Percentiles rank a stretch among this genome's conserved stretches.
Evolutionary conservation across 2,329 filamentous ascomycete species (phyloP).

Genomic region (Diplodia intermedia): DNA sequence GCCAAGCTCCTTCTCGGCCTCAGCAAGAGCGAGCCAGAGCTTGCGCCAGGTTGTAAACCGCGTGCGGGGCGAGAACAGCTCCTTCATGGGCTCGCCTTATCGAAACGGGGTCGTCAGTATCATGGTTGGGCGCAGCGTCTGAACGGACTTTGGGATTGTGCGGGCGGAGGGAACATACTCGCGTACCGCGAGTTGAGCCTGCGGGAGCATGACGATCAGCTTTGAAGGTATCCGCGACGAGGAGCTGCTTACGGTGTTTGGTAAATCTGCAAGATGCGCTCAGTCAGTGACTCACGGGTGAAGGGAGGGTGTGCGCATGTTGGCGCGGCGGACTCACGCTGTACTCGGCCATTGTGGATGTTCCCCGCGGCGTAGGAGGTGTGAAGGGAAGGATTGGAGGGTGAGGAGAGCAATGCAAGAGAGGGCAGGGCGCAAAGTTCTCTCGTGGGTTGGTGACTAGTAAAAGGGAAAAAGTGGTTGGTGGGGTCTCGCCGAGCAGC

Average conservation of each 20-base stretch:
- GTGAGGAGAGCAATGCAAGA: not conserved
- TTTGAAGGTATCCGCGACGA: not conserved
- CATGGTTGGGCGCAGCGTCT: not conserved
- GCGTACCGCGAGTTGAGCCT: constrained; percentile 34
- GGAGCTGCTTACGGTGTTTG: constrained; percentile 28
- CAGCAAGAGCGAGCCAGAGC: constrained; percentile 84
- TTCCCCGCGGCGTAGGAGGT: not conserved
- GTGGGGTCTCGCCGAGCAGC: constrained; percentile 27
- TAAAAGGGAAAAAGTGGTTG: constrained; percentile 28
- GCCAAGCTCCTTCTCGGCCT: constrained; percentile 81
- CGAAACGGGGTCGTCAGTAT: constrained; percentile 10
- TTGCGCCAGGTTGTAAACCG: constrained; percentile 81
- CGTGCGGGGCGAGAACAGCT: constrained; percentile 78
- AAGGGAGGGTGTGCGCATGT: not conserved
- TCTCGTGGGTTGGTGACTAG: not conserved
- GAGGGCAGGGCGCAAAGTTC: constrained; percentile 13
- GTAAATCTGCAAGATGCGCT: constrained; percentile 24
- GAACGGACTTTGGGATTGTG: not conserved
- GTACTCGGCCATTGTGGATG: constrained; percentile 28
- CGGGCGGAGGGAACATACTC: constrained; percentile 20
- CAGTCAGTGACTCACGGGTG: constrained; percentile 1
- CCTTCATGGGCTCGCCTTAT: constrained; percentile 51
- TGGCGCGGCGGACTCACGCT: constrained; percentile 27
- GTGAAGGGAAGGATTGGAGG: not conserved
- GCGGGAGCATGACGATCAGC: not conserved